Evolutionary conservation across 2,329 filamentous ascomycete species (phyloP).

Genomic region (Aspergillus proliferans): DNA sequence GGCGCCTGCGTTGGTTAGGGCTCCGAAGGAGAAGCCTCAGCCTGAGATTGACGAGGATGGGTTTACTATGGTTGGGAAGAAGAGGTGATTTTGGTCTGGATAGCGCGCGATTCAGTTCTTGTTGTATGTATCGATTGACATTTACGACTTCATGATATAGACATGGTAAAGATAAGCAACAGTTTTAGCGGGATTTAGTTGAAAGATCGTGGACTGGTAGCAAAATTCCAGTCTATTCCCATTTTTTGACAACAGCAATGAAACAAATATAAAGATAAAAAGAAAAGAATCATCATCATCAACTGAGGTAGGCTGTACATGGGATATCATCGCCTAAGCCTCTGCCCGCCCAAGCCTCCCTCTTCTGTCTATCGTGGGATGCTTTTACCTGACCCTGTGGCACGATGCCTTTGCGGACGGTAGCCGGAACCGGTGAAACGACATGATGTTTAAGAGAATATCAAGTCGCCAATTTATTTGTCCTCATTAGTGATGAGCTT

Average conservation of each 20-base stretch:
- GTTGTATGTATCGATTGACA: background rate
- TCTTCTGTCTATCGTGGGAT: constrained; percentile 1
- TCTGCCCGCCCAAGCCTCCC: constrained; percentile 14
- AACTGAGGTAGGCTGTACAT: constrained; percentile 18
- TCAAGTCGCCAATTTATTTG: constrained; percentile 10
- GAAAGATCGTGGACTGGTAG: background rate
- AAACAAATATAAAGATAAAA: constrained; percentile 19
- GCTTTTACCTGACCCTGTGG: background rate
- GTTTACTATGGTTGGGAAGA: constrained; percentile 70
- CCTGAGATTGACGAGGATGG: constrained; percentile 76
- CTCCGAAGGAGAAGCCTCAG: constrained; percentile 56
- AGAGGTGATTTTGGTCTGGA: constrained; percentile 35
- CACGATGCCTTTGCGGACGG: background rate
- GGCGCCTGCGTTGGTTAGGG: constrained; percentile 55
- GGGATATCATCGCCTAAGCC: constrained; percentile 17
- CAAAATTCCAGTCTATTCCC: constrained; percentile 7
- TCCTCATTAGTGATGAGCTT: constrained; percentile 58
- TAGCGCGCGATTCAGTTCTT: background rate
- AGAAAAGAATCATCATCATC: constrained; percentile 23
- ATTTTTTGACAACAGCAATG: constrained; percentile 15
- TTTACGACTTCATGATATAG: constrained; percentile 1
- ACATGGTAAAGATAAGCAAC: background rate
- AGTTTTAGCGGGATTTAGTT: background rate
- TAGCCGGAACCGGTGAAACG: background rate
- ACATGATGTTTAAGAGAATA: constrained; percentile 2